Evolutionary conservation across 352 stramenopile genomes (phyloP).

Genomic region (Phytophthora lateralis): DNA sequence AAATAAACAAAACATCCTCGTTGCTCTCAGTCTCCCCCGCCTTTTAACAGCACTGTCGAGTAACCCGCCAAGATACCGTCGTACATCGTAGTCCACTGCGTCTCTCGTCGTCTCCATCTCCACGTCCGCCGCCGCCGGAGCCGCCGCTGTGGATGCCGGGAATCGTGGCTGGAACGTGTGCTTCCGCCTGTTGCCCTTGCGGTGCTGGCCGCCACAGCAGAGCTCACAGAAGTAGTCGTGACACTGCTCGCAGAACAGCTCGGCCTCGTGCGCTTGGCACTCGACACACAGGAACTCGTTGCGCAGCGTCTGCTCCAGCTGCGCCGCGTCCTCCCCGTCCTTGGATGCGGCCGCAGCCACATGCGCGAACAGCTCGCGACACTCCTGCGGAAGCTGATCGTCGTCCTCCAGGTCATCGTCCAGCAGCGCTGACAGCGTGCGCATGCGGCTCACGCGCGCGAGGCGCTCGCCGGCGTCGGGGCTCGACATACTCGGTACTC

Average conservation of each 20-base stretch:
- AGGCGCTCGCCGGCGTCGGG: constrained; percentile 37
- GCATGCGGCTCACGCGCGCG: constrained; percentile 69
- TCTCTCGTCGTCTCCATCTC: constrained; percentile 31
- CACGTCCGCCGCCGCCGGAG: constrained; percentile 11
- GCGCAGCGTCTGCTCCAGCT: constrained; percentile 35
- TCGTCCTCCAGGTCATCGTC: constrained; percentile 68
- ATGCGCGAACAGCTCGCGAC: constrained; percentile 54
- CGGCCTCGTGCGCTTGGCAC: constrained; percentile 66
- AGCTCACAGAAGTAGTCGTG: constrained; percentile 90
- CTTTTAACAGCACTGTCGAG: background rate
- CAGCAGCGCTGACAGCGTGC: constrained; percentile 81
- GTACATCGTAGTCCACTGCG: constrained; percentile 44
- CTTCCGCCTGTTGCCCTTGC: constrained; percentile 76
- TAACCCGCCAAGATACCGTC: constrained; percentile 6
- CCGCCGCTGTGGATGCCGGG: constrained; percentile 23
- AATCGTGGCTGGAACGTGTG: constrained; percentile 83
- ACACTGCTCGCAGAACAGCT: constrained; percentile 88
- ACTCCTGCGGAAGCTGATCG: constrained; percentile 52
- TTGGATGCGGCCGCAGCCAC: constrained; percentile 27
- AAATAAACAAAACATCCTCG: constrained; percentile 7
- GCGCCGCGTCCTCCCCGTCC: constrained; percentile 26
- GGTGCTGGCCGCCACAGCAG: constrained; percentile 84
- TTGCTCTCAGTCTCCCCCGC: constrained; percentile 14
- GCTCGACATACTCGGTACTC: constrained; percentile 18
- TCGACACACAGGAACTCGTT: constrained; percentile 74